These are phyloP conservation scores for Blastobotrys ciferrii DNA, from an alignment of 1,139 yeast species.

Conservation along the genomic window DNA sequence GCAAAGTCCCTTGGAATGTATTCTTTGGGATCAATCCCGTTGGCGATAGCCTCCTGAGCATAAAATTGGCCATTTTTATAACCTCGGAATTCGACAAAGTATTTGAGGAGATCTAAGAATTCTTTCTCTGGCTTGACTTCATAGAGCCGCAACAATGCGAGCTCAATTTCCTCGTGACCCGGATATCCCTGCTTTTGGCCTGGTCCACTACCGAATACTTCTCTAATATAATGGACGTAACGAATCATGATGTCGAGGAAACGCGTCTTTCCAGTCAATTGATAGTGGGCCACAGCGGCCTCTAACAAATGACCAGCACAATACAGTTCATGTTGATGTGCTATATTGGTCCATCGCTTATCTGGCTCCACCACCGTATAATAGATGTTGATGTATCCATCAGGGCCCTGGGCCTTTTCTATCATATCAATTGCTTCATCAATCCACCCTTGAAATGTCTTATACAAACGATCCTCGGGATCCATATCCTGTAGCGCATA, in stretches of 20 bases:
- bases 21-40: conserved; percentile 26
- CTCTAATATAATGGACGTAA: conserved; percentile 26
- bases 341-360: conserved; percentile 25
- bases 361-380: conserved; percentile 29
- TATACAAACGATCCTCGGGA: conserved; percentile 1
- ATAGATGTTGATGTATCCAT: conserved; percentile 31
- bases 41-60: conserved; percentile 22
- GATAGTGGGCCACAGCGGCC: conserved; percentile 30
- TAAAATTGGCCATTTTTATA: conserved; percentile 28
- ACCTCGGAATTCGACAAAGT: conserved; percentile 31
- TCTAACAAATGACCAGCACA: conserved; percentile 33
- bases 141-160: conserved; percentile 29
- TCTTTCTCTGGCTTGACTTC: conserved; percentile 23
- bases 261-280: conserved; percentile 25
- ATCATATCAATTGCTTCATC: conserved; percentile 29
- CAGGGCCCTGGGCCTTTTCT: conserved; percentile 29
- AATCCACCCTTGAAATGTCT: conserved; percentile 17
- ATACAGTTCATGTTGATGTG: conserved; percentile 30
- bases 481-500: conserved; percentile 24
- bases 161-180: conserved; percentile 33
- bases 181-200: conserved; percentile 29
- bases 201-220: conserved; percentile 27
- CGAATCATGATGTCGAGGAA: conserved; percentile 25
- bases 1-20: too few relatives aligned
- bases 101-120: conserved; percentile 26